Evolutionary conservation across 148 eudicot genomes (phyloP).

Genomic region (Cornus kousa): DNA sequence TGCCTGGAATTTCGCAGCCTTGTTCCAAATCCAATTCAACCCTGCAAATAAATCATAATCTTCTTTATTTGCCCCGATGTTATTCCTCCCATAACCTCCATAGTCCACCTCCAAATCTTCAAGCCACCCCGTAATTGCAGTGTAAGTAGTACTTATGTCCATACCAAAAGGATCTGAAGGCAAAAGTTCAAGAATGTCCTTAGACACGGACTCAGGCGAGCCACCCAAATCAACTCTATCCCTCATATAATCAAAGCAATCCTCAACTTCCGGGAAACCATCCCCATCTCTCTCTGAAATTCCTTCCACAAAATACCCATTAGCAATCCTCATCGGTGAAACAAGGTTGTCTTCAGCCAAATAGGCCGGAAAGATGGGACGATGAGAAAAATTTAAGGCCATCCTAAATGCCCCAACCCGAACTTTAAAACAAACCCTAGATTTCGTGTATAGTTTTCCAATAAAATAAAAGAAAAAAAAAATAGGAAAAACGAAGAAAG

Average conservation of each 20-base stretch:
- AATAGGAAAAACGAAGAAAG: not conserved
- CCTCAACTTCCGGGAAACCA: conserved; percentile 21
- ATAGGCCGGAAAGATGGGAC: conserved; percentile 48
- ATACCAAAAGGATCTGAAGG: conserved; percentile 95
- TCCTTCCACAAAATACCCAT: too few species aligned
- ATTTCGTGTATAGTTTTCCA: conserved; percentile 3
- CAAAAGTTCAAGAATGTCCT: conserved; percentile 65
- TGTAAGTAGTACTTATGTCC: conserved; percentile 72
- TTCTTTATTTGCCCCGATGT: conserved; percentile 26
- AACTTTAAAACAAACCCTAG: not conserved
- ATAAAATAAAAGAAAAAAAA: not conserved
- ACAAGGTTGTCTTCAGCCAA: conserved; percentile 40
- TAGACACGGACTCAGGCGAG: conserved; percentile 40
- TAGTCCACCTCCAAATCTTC: conserved; percentile 60
- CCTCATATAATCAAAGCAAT: conserved; percentile 34
- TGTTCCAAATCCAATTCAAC: conserved; percentile 52
- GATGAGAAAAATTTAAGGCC: conserved; percentile 66
- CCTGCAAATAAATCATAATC: conserved; percentile 46
- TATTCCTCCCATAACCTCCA: conserved; percentile 39
- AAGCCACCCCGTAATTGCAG: conserved; percentile 78
- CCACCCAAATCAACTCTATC: conserved; percentile 32
- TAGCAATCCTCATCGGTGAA: conserved; percentile 20
- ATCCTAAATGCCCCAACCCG: conserved; percentile 18
- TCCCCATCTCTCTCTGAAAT: not conserved
- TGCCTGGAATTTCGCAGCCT: conserved; percentile 44